Base-by-base conservation (phyloP, 768 basidiomycete genomes). In the Strobilomyces dryophilus region DNA sequence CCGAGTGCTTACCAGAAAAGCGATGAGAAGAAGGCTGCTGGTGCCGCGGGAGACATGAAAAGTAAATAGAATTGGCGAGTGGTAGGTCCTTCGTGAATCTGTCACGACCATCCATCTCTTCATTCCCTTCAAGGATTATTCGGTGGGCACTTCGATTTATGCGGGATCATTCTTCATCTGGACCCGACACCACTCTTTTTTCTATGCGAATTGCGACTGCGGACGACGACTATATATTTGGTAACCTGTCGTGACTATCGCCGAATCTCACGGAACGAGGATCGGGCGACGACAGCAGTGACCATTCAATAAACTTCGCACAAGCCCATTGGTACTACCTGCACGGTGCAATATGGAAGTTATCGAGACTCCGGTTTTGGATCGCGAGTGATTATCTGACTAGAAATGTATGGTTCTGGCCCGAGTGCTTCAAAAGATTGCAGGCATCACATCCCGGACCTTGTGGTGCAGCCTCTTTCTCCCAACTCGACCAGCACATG, bases 1-100 rank as follows among this genome's bases (percentile, higher is more conserved):
- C 39, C 2, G 20, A 42, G 52, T 15, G 24, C 41, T 37, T 31
- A 47, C 35, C 57, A 83, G 82, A 81, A 81, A 75, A 80, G 77
- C 51, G 79, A 83, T 2, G 82, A 81, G 32, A 73, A 76, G 52
- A 76, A 73, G 66, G 69, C 66, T 21, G 65, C 68, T 29, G 67
- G 64, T 8, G 53, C 61, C 6, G 56, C 58, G 46, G 66, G 53
- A 47, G 40, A 32, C 20, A 26, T 26, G 26, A 59, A 59, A 55
- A 41, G 31, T 52, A 78, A 79, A 71, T 79, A 72, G 71, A 66
- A 60, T 56, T 49, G 53, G 64, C 50, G 37, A 51, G 46, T 52
- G 56, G 64, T 54, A 58, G 62, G 54, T 52, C 54, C 27, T 48
- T 21, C 41, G 39, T 49, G 60, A 54, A 55, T 57, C 59, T 54